Evolutionary conservation across 441 rosid species (phyloP).

Genomic region (Mallotus repandus): DNA sequence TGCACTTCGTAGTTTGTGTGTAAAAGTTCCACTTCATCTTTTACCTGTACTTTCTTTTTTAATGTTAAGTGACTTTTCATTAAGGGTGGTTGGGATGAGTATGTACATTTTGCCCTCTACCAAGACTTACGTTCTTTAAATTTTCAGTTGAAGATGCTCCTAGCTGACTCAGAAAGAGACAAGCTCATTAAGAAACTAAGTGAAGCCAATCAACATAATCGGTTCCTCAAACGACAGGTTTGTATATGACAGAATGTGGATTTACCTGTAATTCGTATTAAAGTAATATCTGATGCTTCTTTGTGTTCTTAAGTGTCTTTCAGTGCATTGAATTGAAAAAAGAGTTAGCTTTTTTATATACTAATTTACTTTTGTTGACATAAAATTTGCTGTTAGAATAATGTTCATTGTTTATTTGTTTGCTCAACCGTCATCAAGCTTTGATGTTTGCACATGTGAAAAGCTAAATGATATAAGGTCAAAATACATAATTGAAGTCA

Average conservation of each 20-base stretch:
- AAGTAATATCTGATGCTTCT: neutral
- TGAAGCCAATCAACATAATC: constrained; percentile 95
- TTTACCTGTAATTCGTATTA: neutral
- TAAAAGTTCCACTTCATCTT: neutral
- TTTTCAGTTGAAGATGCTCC: constrained; percentile 61
- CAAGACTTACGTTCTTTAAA: neutral
- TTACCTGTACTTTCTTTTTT: neutral
- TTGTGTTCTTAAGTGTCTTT: neutral
- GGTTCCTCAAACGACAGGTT: constrained; percentile 88
- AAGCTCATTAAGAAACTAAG: constrained; percentile 67
- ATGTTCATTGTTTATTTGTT: neutral
- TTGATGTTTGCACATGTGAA: neutral
- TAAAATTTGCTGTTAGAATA: neutral
- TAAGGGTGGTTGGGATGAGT: neutral
- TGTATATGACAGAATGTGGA: neutral
- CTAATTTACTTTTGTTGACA: neutral
- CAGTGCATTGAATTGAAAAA: neutral
- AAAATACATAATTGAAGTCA: neutral
- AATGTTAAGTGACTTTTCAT: neutral
- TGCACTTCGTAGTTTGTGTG: neutral
- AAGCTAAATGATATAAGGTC: neutral
- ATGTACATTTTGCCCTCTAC: neutral
- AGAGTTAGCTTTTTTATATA: neutral
- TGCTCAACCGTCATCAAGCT: neutral
- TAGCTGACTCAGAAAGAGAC: constrained; percentile 68